Base-by-base conservation (phyloP, 1,139 yeast species). In the Arxiozyma telluris region DNA sequence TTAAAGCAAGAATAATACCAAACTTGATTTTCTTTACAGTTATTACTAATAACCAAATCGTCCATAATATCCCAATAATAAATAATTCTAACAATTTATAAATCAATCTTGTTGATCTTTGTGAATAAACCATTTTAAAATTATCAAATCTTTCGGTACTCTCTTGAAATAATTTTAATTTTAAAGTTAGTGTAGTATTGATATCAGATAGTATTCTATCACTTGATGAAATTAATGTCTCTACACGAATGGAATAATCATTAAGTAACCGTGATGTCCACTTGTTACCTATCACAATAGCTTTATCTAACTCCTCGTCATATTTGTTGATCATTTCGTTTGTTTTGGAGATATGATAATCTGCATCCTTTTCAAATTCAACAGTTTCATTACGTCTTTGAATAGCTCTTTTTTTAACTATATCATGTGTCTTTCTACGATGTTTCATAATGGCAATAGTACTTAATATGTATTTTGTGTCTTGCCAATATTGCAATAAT, bases 121-220 rank as follows among this genome's bases (percentile, higher is more conserved):
- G 58, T 59, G 71, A 44, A 59, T 69, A 50, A 69, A 60, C 68
- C 57, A 60, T 55, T 61, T 64, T 53, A 60, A 68, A 54, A 20
- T 65, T 64, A 6, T 78, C 77, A 51, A 84, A 71, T 49, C 76
- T 77, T 56, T 86, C 95, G 30, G 84, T 72, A 51, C 82, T 76
- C 64, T 87, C 95, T 51, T 79, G 79, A n/a, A 87, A 73, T 58
- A 82, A 80, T 54, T 95, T 74, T 45, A 87, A 72, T 61, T 87
- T 88, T 53, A 88, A 71, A 38, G 90, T 81, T 52, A 88, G 72
- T 0, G 94, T 84, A 0, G 96, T 89, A 67, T 85, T 87, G 57
- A 89, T 84, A 64, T 87, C 96, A 59, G 93, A 87, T 55, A 86
- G 79, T 23, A 87, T 78, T 58, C 95, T 75, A 68, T 89, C 96